These are phyloP conservation scores for Trypanosoma congolense DNA, from an alignment of 208 protist genomes.

Conservation along the genomic window DNA sequence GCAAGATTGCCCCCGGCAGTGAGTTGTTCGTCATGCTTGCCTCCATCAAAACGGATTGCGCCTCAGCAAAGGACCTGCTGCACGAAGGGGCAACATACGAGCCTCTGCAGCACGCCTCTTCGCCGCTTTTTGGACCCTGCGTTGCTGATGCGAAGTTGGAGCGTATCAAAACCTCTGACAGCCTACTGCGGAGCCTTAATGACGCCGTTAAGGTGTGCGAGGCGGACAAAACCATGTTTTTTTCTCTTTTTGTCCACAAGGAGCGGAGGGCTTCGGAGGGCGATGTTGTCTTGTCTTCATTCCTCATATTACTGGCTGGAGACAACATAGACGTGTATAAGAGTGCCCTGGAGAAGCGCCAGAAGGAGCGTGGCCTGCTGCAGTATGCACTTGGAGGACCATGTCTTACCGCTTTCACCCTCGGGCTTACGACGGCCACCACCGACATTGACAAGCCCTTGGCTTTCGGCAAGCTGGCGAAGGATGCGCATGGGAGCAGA, in stretches of 20 bases:
- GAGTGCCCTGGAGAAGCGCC: constrained; percentile 15
- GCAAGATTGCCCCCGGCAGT: constrained; percentile 19
- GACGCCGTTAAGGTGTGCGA: constrained; percentile 31
- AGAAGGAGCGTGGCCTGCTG: constrained; percentile 30
- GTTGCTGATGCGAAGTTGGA: constrained; percentile 27
- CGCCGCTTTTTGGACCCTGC: constrained; percentile 54
- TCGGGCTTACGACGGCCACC: constrained; percentile 29
- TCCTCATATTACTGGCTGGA: constrained; percentile 32
- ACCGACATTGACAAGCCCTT: constrained; percentile 18
- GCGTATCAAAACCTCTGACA: constrained; percentile 18
- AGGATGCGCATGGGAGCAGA: constrained; percentile 24
- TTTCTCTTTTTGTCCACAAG: constrained; percentile 25
- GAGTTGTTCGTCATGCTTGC: constrained; percentile 39
- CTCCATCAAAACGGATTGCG: constrained; percentile 25
- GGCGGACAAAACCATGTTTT: constrained; percentile 29
- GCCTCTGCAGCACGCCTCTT: constrained; percentile 26
- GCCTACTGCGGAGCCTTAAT: constrained; percentile 30
- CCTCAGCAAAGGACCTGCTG: constrained; percentile 28
- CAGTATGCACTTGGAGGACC: constrained; percentile 45
- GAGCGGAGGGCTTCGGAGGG: constrained; percentile 27
- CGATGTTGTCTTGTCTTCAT: constrained; percentile 48
- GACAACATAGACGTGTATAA: constrained; percentile 26
- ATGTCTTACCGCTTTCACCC: constrained; percentile 42
- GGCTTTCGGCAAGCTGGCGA: constrained; percentile 18
- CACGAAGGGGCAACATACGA: constrained; percentile 20